Evolutionary conservation across 139 green algal genomes (phyloP).

Genomic region (Zygnema circumcarinatum): DNA sequence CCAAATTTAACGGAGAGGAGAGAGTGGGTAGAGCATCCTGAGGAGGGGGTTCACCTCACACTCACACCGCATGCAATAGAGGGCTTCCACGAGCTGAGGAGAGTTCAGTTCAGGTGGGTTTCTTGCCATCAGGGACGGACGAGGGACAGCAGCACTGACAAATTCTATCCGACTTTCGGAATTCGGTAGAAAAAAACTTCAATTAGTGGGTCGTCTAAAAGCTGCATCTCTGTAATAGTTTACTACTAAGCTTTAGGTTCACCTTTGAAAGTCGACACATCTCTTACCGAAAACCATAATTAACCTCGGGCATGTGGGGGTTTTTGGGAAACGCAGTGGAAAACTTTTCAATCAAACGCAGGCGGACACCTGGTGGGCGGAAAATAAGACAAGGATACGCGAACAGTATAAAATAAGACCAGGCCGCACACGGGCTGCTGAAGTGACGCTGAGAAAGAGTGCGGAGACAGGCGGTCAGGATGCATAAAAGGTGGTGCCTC

Average conservation of each 20-base stretch:
- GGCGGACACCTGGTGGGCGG: slow-evolving; percentile 49
- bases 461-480: background rate
- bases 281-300: too few species aligned
- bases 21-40: slow-evolving; percentile 48
- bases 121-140: too few species aligned
- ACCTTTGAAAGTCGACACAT: background rate
- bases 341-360: slow-evolving; percentile 50
- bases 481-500: background rate
- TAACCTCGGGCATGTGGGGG: too few species aligned
- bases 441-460: background rate
- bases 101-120: slow-evolving; percentile 58
- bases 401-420: slow-evolving; percentile 41
- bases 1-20: background rate
- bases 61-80: slow-evolving; percentile 10
- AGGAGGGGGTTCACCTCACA: slow-evolving; percentile 47
- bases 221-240: background rate
- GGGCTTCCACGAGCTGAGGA: slow-evolving; percentile 34
- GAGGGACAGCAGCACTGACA: too few species aligned
- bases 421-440: background rate
- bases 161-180: too few species aligned
- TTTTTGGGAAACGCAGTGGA: slow-evolving; percentile 1
- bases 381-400: slow-evolving; percentile 28
- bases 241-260: background rate
- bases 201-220: background rate
- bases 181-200: background rate